Evolutionary conservation across 768 basidiomycete species (phyloP).

Genomic region (Candolleomyces eurysporus): DNA sequence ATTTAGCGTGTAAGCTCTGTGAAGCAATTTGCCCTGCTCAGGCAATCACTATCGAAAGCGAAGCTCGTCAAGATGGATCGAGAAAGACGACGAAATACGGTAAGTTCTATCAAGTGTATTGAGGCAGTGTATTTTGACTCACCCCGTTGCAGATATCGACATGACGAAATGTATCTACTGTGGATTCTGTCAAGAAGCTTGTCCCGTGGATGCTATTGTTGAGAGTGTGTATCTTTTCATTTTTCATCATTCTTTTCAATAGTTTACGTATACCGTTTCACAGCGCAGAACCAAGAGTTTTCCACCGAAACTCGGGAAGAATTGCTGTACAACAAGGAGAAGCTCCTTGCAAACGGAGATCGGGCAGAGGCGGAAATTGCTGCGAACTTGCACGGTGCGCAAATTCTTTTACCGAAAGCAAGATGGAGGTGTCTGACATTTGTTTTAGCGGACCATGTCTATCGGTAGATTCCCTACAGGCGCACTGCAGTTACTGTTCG

Average conservation of each 20-base stretch:
- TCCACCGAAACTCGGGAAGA: constrained; percentile 98
- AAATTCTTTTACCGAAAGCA: constrained; percentile 13
- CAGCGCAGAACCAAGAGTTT: constrained; percentile 97
- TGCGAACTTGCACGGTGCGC: constrained; percentile 80
- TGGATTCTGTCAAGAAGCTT: constrained; percentile 99
- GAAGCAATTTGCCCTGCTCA: constrained; percentile 99
- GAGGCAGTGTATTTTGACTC: constrained; percentile 6
- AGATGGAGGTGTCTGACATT: constrained; percentile 18
- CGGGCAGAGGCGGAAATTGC: constrained; percentile 97
- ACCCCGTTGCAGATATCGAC: constrained; percentile 72
- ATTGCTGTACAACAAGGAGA: constrained; percentile 98
- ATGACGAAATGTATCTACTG: constrained; percentile 99
- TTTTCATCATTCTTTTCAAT: constrained; percentile 6
- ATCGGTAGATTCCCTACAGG: constrained; percentile 48
- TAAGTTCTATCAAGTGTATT: constrained; percentile 28
- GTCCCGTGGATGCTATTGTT: constrained; percentile 98
- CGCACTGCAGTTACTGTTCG: not conserved
- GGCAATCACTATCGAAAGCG: constrained; percentile 98
- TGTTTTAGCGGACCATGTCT: constrained; percentile 77
- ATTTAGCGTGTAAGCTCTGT: constrained; percentile 93
- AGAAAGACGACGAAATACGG: constrained; percentile 98
- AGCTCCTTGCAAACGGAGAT: constrained; percentile 94
- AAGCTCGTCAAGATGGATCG: constrained; percentile 92
- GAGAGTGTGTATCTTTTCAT: constrained; percentile 69
- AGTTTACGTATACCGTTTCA: not conserved